phyloP scores from a whole-genome alignment of 148 eudicot genomes.

The Silene latifolia region DNA sequence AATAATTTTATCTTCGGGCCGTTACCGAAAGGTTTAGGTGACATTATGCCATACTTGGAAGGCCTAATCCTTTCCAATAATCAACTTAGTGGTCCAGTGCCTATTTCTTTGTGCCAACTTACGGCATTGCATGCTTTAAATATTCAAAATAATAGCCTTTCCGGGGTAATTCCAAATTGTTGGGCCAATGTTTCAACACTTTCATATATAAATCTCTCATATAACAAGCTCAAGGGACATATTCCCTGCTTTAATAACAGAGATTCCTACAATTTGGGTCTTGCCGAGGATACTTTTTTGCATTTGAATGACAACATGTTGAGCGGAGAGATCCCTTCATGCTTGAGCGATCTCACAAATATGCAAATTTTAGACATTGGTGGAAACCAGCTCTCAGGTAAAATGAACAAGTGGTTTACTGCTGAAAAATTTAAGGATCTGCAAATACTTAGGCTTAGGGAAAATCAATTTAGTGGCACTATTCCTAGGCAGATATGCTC shows the following conservation, averaged over 20 bases:
- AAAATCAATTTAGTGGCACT: not conserved
- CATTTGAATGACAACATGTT: slow-evolving; percentile 4
- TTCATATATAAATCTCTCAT: slow-evolving; percentile 3
- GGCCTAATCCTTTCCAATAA: not conserved
- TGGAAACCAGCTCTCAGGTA: no score
- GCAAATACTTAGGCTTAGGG: not conserved
- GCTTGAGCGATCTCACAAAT: no score
- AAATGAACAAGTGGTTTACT: no score
- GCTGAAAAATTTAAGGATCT: no score
- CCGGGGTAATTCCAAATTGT: slow-evolving; percentile 16
- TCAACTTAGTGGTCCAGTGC: slow-evolving; percentile 10
- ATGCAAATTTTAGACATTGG: no score
- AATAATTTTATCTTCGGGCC: no score
- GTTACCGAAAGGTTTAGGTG: no score
- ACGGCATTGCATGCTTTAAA: not conserved
- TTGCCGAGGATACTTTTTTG: no score
- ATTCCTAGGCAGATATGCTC: slow-evolving; percentile 14
- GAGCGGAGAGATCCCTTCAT: no score
- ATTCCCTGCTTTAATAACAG: slow-evolving; percentile 14
- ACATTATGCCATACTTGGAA: no score
- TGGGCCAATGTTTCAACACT: not conserved
- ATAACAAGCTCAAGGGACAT: slow-evolving; percentile 18
- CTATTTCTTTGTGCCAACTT: slow-evolving; percentile 13
- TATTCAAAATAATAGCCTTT: slow-evolving; percentile 11
- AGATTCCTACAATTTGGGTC: no score